These are phyloP conservation scores for Xylariaceae sp. DNA, from an alignment of 2,329 filamentous ascomycete species.

Conservation along the genomic window DNA sequence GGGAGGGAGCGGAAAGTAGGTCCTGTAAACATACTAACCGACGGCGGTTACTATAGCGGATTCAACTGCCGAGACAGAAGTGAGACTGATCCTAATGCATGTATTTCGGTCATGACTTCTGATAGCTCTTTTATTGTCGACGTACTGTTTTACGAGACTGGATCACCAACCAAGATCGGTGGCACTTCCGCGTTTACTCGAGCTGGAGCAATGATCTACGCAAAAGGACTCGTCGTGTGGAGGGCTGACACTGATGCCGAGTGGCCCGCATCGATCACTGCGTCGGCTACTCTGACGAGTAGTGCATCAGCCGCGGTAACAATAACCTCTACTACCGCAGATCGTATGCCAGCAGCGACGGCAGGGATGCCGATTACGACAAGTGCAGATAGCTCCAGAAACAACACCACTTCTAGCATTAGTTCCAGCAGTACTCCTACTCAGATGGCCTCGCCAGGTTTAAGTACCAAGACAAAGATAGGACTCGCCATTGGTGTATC, in stretches of 20 bases:
- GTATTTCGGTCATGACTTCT: background rate
- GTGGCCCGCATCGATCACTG: no score
- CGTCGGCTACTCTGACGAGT: no score
- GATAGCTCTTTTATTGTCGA: constrained; percentile 4
- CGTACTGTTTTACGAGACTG: background rate
- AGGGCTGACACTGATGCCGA: background rate
- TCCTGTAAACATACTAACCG: no score
- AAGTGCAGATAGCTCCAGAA: background rate
- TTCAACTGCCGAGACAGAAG: background rate
- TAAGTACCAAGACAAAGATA: background rate
- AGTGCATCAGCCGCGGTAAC: no score
- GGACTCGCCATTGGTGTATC: constrained; percentile 3
- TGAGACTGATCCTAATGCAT: background rate
- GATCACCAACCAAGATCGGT: background rate
- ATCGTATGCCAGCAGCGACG: background rate
- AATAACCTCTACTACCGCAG: no score
- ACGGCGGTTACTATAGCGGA: background rate
- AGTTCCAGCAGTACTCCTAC: no score
- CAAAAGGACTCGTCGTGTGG: constrained; percentile 6
- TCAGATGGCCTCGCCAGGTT: background rate
- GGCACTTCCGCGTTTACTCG: background rate
- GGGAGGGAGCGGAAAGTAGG: no score
- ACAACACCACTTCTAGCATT: background rate
- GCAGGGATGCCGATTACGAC: background rate
- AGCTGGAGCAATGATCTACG: background rate